Percentiles rank a stretch among this genome's conserved stretches.
phyloP scores from a whole-genome alignment of 1,139 yeast genomes.

The Zygosaccharomyces sapae region DNA sequence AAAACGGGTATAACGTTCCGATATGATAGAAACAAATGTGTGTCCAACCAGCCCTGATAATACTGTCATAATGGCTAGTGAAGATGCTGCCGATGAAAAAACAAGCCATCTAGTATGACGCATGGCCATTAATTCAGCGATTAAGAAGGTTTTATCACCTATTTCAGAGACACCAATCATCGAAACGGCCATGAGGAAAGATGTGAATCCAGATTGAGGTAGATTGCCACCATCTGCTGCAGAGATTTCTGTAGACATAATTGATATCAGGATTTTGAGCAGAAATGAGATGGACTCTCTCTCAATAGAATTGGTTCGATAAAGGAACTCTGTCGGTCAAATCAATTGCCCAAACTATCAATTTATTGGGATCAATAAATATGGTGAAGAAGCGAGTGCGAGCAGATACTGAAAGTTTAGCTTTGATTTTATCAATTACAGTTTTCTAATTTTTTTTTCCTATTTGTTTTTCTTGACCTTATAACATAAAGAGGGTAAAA shows the following conservation, averaged over 20 bases:
- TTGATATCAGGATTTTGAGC: not conserved
- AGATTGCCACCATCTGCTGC: constrained; percentile 8
- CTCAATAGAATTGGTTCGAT: not conserved
- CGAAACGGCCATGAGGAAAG: constrained; percentile 63
- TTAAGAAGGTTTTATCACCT: constrained; percentile 94
- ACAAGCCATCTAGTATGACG: constrained; percentile 77
- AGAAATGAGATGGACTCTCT: not conserved
- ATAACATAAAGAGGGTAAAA: constrained; percentile 3
- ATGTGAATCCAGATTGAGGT: constrained; percentile 27
- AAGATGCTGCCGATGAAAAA: constrained; percentile 78
- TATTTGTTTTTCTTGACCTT: not conserved
- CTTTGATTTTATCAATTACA: not conserved
- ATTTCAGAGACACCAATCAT: constrained; percentile 93
- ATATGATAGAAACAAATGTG: constrained; percentile 77
- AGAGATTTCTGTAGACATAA: constrained; percentile 6
- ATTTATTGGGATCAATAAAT: not conserved
- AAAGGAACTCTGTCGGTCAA: not conserved
- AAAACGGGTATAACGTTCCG: constrained; percentile 74
- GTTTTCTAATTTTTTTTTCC: not conserved
- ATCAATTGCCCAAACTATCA: not conserved
- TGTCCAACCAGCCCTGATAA: constrained; percentile 90
- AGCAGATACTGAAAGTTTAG: not conserved
- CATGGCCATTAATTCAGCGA: constrained; percentile 99
- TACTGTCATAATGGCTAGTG: constrained; percentile 85
- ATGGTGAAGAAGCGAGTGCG: not conserved